These are phyloP conservation scores for Paraglomus brasilianum DNA, from an alignment of 192 early-diverging fungal genomes.

Conservation along the genomic window DNA sequence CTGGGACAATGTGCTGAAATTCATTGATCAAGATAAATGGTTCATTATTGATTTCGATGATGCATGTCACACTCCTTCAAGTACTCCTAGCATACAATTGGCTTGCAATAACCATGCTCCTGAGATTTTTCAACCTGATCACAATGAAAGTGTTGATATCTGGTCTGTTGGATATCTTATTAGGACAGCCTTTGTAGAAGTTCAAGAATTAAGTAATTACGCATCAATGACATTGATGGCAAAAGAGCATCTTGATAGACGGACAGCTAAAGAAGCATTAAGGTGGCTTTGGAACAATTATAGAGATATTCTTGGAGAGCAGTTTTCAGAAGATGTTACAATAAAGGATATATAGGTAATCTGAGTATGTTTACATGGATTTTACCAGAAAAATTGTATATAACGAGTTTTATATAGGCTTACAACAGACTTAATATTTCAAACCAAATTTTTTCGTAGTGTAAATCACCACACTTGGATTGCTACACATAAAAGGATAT, in stretches of 20 bases:
- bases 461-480: too few species aligned
- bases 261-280: constrained; percentile 23
- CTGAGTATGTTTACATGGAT: too few species aligned
- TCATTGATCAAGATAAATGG: constrained; percentile 20
- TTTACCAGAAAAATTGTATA: too few species aligned
- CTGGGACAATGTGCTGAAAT: constrained; percentile 22
- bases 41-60: constrained; percentile 26
- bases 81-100: constrained; percentile 1
- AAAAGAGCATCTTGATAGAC: constrained; percentile 13
- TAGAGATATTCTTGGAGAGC: too few species aligned
- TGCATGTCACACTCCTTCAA: constrained; percentile 17
- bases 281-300: neutral
- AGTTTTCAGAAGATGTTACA: too few species aligned
- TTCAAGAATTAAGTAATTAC: neutral
- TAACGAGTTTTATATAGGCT: too few species aligned
- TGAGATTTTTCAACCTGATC: neutral
- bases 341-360: too few species aligned
- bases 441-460: too few species aligned
- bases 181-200: neutral
- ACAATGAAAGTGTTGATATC: constrained; percentile 25
- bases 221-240: neutral
- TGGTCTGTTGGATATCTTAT: constrained; percentile 23
- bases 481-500: too few species aligned
- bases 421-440: too few species aligned
- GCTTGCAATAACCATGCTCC: constrained; percentile 4